Evolutionary conservation across 75 land plant genomes (phyloP), one percentile per base, ranked within the genome.

Genomic region (Azolla pinnata): DNA sequence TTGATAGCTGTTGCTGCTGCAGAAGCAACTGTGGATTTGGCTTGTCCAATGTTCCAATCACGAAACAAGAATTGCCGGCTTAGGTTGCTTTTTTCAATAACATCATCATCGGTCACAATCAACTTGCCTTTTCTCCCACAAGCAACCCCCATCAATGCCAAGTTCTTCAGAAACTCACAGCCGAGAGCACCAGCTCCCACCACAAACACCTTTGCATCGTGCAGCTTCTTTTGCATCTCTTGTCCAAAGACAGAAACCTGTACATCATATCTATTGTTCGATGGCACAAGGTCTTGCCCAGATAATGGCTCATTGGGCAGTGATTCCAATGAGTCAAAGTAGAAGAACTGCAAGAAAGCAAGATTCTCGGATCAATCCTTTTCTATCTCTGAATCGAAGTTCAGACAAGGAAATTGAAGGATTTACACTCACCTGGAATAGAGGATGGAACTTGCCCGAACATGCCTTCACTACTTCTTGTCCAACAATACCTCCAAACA

Each of bases 151-250:
- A 90, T 90, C 14, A 90, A 62, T 0, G 97, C 93, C 14, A 90
- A 51, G 65, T 90, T 90, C 61, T 90, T 90, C 27, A 90, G 60
- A 54, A 90, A 82, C 64, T 90, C 97, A 61, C 97, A 87, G 5
- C 97, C 97, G n/a, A 87, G 76, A 4, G 97, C 97, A 60, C 97
- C 97, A 60, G 97, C 83, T 48, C 97, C 97, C 4, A 90, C 88
- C 26, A 87, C 64, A 71, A 90, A 90, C 14, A 84, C 67, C 29
- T 79, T 82, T 4, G 92, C 73, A 31, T 83, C 82, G 40, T 83
- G 77, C 32, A 90, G 65, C 61, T 79, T 86, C 51, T 79, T 82
- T 51, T 90, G 96, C 31, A 90, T 40, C 54, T 76, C 73, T 19
- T 68, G 73, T 10, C 96, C 96, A 63, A 90, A 90, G 0, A 90